phyloP scores from a whole-genome alignment of 768 basidiomycete genomes.

The Lactifluus rugatus region DNA sequence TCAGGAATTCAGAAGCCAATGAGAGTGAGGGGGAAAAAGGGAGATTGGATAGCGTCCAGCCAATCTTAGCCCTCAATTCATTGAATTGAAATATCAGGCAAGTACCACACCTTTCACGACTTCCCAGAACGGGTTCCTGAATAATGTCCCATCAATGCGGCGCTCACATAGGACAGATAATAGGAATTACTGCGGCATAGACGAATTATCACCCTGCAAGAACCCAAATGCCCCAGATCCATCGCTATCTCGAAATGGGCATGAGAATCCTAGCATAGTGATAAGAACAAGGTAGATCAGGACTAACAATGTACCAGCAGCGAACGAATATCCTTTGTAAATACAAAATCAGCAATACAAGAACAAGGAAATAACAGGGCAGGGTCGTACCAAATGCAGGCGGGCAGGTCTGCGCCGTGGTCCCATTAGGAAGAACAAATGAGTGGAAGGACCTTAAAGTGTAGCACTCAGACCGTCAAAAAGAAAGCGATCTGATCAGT shows the following conservation, averaged over 20 bases:
- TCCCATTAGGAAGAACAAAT: conserved; percentile 59
- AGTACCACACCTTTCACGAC: conserved; percentile 49
- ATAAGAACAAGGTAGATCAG: neutral
- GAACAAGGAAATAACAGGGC: conserved; percentile 3
- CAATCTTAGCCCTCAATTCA: neutral
- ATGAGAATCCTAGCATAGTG: neutral
- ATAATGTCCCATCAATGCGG: conserved; percentile 12
- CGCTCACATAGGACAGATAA: neutral
- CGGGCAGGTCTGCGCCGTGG: conserved; percentile 61
- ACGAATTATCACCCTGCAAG: conserved; percentile 60
- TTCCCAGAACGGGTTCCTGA: conserved; percentile 73
- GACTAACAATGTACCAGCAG: conserved; percentile 69
- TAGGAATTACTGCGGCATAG: conserved; percentile 37
- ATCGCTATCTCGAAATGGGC: conserved; percentile 37
- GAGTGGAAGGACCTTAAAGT: conserved; percentile 46
- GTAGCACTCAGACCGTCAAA: neutral
- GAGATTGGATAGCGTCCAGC: neutral
- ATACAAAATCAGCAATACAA: neutral
- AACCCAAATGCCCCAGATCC: conserved; percentile 77
- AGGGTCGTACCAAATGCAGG: conserved; percentile 54
- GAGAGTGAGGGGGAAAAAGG: neutral
- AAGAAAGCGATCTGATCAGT: conserved; percentile 1
- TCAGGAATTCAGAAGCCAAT: neutral
- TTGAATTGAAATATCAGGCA: neutral
- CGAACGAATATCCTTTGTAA: conserved; percentile 57